A percentile compares a stretch with the other conserved stretches of the same genome.
These are phyloP conservation scores for Torulaspora franciscae DNA, from an alignment of 805 yeast genomes.

Conservation along the genomic window DNA sequence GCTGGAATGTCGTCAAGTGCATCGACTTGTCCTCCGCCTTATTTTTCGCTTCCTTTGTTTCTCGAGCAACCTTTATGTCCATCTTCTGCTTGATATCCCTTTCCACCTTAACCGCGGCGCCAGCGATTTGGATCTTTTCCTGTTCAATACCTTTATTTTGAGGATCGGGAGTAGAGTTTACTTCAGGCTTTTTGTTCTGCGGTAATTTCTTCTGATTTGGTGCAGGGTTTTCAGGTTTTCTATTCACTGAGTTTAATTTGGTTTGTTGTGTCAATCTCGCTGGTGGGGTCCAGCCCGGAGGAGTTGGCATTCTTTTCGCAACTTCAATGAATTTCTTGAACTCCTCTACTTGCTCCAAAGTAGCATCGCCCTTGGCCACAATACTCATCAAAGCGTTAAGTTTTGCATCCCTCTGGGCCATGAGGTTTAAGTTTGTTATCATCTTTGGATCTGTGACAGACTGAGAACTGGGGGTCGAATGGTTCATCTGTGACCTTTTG, in stretches of 20 bases:
- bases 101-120: constrained; percentile 20
- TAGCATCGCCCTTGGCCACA: constrained; percentile 80
- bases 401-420: constrained; percentile 69
- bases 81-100: constrained; percentile 5
- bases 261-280: background rate
- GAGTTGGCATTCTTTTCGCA: constrained; percentile 68
- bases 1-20: constrained; percentile 72
- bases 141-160: constrained; percentile 12
- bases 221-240: background rate
- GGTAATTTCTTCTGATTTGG: constrained; percentile 17
- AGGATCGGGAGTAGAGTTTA: constrained; percentile 4
- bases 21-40: constrained; percentile 41
- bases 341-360: constrained; percentile 61
- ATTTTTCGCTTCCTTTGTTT: constrained; percentile 1
- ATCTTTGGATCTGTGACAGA: constrained; percentile 69
- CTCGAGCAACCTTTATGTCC: constrained; percentile 9
- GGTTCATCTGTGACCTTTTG: constrained; percentile 8
- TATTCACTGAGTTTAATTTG: background rate
- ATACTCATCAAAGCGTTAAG: constrained; percentile 70
- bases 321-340: constrained; percentile 77
- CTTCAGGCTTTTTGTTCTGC: background rate
- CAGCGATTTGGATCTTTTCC: background rate
- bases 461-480: constrained; percentile 6
- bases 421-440: constrained; percentile 77
- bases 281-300: constrained; percentile 38